Evolutionary conservation across 768 basidiomycete genomes (phyloP), one percentile per base, ranked within the genome.

Genomic region (Dentipellis fragilis): DNA sequence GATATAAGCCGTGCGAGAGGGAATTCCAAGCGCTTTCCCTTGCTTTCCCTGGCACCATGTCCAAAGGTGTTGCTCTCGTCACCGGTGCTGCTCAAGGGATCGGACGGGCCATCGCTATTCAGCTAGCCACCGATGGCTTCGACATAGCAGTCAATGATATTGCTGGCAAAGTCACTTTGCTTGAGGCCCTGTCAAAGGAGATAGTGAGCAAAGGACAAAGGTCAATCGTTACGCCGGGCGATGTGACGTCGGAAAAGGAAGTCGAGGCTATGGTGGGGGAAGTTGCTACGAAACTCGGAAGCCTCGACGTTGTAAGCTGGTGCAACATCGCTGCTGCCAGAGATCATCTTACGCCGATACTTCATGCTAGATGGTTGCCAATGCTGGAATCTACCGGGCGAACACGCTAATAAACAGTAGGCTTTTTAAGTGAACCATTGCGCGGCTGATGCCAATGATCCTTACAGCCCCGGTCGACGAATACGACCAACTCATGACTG

Each of bases 41-140:
- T 6, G 29, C 29, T 29, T 29, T 29, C 29, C n/a, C n/a, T n/a
- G n/a, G n/a, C 10, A 45, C 8, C 42, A 45, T 45, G 42, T 45
- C 42, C 3, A 49, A 49, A 49, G 36, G 50, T 29, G 66, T 74
- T 45, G 76, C 74, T 2, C 62, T 76, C 51, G 65, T 79, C 39
- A 78, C 77, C 0, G 78, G 77, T 22, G 70, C 69, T 10, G 69
- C 71, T 1, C 72, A 70, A 50, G 80, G 80, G 19, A 77, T 80
- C 14, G 80, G 79, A 1, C 69, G 69, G 36, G 75, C 73, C 37
- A 75, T 80, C 42, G 75, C 77, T 6, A 57, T 71, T 3, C 71
- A 76, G 5, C 72, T 81, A 10, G 75, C 79, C 16, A 56, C 63
- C 10, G 79, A 77, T 51, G 78, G 79, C 3, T 74, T 71, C 59